These are phyloP conservation scores for Cordyceps cicadae DNA, from an alignment of 2,329 filamentous ascomycete genomes.

Conservation along the genomic window DNA sequence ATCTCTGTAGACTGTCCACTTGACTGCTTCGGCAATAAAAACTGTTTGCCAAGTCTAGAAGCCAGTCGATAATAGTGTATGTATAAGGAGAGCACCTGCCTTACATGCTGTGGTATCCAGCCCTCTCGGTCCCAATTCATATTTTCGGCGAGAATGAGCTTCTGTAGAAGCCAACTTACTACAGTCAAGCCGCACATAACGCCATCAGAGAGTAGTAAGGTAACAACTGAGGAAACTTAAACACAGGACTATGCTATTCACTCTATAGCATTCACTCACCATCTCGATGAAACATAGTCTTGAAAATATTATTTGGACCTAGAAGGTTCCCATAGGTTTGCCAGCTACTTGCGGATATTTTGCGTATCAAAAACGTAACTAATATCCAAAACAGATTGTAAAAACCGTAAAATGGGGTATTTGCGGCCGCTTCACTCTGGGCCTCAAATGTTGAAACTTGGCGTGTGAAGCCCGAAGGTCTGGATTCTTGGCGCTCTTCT, in stretches of 20 bases:
- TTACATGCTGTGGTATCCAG: slow-evolving; percentile 64
- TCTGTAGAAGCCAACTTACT: slow-evolving; percentile 59
- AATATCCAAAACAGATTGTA: slow-evolving; percentile 72
- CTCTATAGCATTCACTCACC: slow-evolving; percentile 21
- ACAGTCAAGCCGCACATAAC: slow-evolving; percentile 59
- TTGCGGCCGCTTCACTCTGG: slow-evolving; percentile 55
- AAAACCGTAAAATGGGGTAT: slow-evolving; percentile 70
- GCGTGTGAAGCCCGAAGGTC: slow-evolving; percentile 58
- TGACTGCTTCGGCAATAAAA: slow-evolving; percentile 55
- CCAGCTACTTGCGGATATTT: slow-evolving; percentile 62
- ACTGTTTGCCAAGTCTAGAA: slow-evolving; percentile 56
- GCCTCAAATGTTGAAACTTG: slow-evolving; percentile 69
- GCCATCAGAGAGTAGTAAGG: slow-evolving; percentile 56
- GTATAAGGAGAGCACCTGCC: slow-evolving; percentile 14
- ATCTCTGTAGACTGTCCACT: slow-evolving; percentile 59
- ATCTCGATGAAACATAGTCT: slow-evolving; percentile 52
- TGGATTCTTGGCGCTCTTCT: slow-evolving; percentile 24
- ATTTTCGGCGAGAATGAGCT: slow-evolving; percentile 47
- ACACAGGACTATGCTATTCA: neutral
- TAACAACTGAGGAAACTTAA: slow-evolving; percentile 30
- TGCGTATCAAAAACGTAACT: slow-evolving; percentile 57
- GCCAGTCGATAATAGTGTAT: neutral
- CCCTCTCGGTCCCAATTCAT: slow-evolving; percentile 60
- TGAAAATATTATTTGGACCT: slow-evolving; percentile 63
- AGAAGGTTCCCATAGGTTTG: slow-evolving; percentile 58